Evolutionary conservation across 1,139 yeast species (phyloP), one percentile per base, ranked within the genome.

Genomic region (Suhomyces anneliseae): DNA sequence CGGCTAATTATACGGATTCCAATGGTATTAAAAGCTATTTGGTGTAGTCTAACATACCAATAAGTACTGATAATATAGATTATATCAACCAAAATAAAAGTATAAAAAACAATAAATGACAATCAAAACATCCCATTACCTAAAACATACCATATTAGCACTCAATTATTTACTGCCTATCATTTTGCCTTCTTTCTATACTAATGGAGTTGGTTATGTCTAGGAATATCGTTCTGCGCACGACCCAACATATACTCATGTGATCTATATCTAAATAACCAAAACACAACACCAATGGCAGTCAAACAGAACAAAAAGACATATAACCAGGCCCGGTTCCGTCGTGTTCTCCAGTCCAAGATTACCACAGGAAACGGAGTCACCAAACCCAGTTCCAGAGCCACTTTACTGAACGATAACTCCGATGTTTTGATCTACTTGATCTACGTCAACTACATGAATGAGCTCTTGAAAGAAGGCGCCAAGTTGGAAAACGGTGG

Each of bases 401-500:
- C 50, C 33, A 15, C 49, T 9, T 46, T 71, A 38, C 68, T 67
- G 50, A 66, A 68, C 27, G 82, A 77, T 51, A 64, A 70, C 35
- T 60, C 74, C 39, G 81, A 75, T 55, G 50, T 79, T 15, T 56
- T 81, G 52, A 58, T 79, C n/a, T 74, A 78, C 48, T 58, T 81
- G 50, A 69, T 81, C 36, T 79, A 79, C 49, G 56, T 78, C 26
- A 67, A 78, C 40, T 81, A 78, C 53, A 46, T 80, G 48, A 66
- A 66, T 42, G 70, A 69, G 14, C 56, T 81, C 39, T 70, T 78
- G 1, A 60, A 65, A 33, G 50, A 49, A 38, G 75, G 69, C 45
- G 72, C 72, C 0, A 61, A 70, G n/a, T 60, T 67, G 11, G 70
- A 71, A 40, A 61, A 71, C 1, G 38, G 68, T 43, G 46, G 49